Conservation (phyloP, 2,329 filamentous ascomycete species). For the Westerdykella aurantiaca region DNA sequence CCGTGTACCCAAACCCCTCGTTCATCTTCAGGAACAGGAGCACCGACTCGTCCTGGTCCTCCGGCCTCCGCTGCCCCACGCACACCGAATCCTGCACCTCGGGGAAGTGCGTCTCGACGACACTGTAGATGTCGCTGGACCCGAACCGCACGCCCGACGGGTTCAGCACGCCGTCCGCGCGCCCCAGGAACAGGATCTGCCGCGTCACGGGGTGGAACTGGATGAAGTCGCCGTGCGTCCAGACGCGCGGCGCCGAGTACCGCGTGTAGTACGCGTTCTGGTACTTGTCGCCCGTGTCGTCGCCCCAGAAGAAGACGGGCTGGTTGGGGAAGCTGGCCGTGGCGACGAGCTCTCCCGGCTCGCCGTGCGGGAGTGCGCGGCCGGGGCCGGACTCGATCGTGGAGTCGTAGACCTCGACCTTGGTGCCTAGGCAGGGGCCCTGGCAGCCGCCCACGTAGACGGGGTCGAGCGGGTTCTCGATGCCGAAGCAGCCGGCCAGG, state of each 20-base stretch:
- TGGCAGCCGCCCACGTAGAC: slow-evolving; percentile 57
- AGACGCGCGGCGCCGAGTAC: slow-evolving; percentile 51
- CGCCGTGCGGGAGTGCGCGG: slow-evolving; percentile 54
- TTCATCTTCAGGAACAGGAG: slow-evolving; percentile 57
- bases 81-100: slow-evolving; percentile 68
- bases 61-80: slow-evolving; percentile 66
- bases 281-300: slow-evolving; percentile 39
- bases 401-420: slow-evolving; percentile 57
- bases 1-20: slow-evolving; percentile 52
- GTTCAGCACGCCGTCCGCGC: slow-evolving; percentile 74
- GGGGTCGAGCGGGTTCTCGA: slow-evolving; percentile 64
- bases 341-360: slow-evolving; percentile 69
- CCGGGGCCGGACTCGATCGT: slow-evolving; percentile 44
- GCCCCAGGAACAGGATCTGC: slow-evolving; percentile 60
- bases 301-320: slow-evolving; percentile 51
- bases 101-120: slow-evolving; percentile 62
- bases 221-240: slow-evolving; percentile 81
- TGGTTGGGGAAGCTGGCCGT: slow-evolving; percentile 69
- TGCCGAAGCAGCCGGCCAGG: slow-evolving; percentile 59
- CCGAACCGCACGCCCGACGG: slow-evolving; percentile 75
- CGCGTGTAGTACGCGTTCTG: slow-evolving; percentile 44
- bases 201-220: slow-evolving; percentile 62
- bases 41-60: slow-evolving; percentile 54
- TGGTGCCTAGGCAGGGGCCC: slow-evolving; percentile 48
- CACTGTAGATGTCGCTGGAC: slow-evolving; percentile 71